phyloP scores from a whole-genome alignment of 2,329 filamentous ascomycete species.

The Chaetomium sp. region DNA sequence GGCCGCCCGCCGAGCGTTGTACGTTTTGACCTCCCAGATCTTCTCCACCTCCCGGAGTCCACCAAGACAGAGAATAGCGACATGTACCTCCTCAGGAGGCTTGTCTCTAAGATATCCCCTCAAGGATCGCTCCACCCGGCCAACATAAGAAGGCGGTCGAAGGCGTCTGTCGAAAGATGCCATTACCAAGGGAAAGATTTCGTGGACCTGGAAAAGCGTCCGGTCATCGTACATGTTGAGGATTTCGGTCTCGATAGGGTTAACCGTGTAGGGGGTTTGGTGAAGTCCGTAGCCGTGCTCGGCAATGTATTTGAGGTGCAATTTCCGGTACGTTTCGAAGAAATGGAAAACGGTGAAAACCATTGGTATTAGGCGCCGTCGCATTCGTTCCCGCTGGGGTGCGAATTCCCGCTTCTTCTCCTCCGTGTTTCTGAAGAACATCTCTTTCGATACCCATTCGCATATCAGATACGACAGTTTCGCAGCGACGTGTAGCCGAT shows the following conservation, averaged over 20 bases:
- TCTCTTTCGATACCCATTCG: constrained; percentile 66
- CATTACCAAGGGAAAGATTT: constrained; percentile 65
- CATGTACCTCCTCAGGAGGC: constrained; percentile 64
- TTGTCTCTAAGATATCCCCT: constrained; percentile 66
- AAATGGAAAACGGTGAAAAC: constrained; percentile 69
- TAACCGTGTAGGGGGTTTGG: constrained; percentile 58
- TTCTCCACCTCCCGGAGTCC: constrained; percentile 64
- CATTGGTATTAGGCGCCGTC: constrained; percentile 62
- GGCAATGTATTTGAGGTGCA: constrained; percentile 59
- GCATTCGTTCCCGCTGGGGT: constrained; percentile 64
- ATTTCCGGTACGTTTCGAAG: constrained; percentile 64
- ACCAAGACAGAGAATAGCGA: constrained; percentile 61
- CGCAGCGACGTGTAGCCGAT: constrained; percentile 64
- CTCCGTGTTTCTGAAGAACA: constrained; percentile 62
- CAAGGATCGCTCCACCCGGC: constrained; percentile 62
- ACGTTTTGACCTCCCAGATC: constrained; percentile 68
- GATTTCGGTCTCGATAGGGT: constrained; percentile 63
- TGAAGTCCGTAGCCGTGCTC: constrained; percentile 54
- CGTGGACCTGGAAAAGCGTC: constrained; percentile 63
- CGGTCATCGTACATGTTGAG: constrained; percentile 67
- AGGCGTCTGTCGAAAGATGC: constrained; percentile 65
- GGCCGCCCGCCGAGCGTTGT: constrained; percentile 59
- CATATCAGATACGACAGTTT: constrained; percentile 65
- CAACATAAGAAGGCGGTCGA: constrained; percentile 65
- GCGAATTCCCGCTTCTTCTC: constrained; percentile 59